Evolutionary conservation across 148 eudicot species (phyloP).

Genomic region (Cornus suecica): DNA sequence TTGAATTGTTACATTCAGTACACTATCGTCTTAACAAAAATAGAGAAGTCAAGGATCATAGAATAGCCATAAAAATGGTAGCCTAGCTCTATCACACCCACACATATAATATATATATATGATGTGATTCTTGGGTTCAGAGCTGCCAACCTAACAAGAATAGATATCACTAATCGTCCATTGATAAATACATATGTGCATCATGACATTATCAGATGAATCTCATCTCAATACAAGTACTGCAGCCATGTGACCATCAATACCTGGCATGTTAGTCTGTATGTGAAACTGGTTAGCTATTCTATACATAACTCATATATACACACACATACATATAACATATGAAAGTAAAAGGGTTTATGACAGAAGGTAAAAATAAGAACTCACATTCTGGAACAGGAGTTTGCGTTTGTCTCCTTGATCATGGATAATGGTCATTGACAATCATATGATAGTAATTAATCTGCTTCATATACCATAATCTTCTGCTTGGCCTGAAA

Average conservation of each 20-base stretch:
- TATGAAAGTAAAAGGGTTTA: background rate
- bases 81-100: no score
- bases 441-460: background rate
- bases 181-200: background rate
- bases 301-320: background rate
- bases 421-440: background rate
- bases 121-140: background rate
- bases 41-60: background rate
- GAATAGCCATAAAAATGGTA: background rate
- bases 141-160: background rate
- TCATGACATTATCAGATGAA: background rate
- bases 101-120: no score
- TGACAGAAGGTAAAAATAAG: background rate
- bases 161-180: background rate
- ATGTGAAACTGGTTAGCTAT: background rate
- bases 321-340: no score
- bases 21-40: background rate
- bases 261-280: background rate
- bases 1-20: no score
- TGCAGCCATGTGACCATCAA: background rate
- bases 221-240: background rate
- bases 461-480: background rate
- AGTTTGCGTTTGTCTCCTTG: background rate
- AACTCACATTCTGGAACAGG: background rate
- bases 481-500: slow-evolving; percentile 6